Conservation (phyloP, 1,139 yeast genomes). For the Eremothecium coryli region DNA sequence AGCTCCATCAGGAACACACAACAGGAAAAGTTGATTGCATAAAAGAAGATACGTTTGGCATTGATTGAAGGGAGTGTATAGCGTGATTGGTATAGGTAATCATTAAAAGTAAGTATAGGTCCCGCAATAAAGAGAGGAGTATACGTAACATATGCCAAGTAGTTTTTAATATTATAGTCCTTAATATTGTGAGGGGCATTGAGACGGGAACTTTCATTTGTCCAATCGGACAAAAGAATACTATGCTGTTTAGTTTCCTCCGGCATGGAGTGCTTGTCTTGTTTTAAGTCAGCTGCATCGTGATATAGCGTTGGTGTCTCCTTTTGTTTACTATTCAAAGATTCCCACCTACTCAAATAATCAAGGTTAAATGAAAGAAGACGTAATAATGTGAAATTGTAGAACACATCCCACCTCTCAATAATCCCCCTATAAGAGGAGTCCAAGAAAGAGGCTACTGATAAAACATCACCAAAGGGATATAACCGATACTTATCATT, state of each 20-base stretch:
- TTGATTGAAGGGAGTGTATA: constrained; percentile 44
- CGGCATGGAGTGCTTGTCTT: constrained; percentile 18
- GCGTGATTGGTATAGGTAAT: constrained; percentile 61
- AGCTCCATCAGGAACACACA: constrained; percentile 85
- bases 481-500: constrained; percentile 59
- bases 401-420: constrained; percentile 91
- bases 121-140: constrained; percentile 93
- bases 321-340: constrained; percentile 13
- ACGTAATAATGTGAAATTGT: constrained; percentile 77
- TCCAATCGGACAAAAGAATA: constrained; percentile 8
- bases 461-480: constrained; percentile 38
- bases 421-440: constrained; percentile 61
- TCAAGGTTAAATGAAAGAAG: constrained; percentile 80
- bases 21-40: constrained; percentile 57
- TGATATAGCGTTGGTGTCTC: constrained; percentile 5
- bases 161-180: constrained; percentile 56
- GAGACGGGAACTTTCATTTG: constrained; percentile 64
- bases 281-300: constrained; percentile 17
- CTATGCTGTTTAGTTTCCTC: constrained; percentile 20
- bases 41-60: constrained; percentile 44
- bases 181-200: constrained; percentile 48
- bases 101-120: constrained; percentile 88
- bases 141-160: constrained; percentile 68
- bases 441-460: constrained; percentile 42
- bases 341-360: constrained; percentile 42